These are phyloP conservation scores for Halophytophthora polymorphica DNA, from an alignment of 352 stramenopile species.

Conservation along the genomic window DNA sequence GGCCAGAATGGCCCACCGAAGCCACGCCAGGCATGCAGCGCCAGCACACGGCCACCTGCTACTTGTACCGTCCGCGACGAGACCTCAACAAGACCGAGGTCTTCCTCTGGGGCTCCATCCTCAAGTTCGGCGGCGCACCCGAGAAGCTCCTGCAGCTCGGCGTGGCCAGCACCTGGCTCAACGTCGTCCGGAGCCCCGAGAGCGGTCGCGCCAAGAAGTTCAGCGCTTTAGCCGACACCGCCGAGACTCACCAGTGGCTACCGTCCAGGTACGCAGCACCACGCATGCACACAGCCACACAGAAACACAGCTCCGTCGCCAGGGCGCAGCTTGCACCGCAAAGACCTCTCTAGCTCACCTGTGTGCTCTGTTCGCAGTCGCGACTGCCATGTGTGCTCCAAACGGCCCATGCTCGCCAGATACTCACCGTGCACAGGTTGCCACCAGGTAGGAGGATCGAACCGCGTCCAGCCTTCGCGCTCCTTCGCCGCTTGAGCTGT, in stretches of 20 bases:
- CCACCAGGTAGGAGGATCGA: no score
- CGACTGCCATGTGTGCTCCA: no score
- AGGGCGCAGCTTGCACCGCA: no score
- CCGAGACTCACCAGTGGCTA: constrained; percentile 16
- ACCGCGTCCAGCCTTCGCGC: no score
- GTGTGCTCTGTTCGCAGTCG: no score
- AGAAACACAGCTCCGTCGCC: no score
- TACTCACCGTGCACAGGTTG: no score
- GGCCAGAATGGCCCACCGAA: constrained; percentile 31
- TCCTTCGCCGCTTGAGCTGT: no score
- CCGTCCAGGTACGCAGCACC: constrained; percentile 14
- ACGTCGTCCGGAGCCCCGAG: constrained; percentile 26
- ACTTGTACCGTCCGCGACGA: constrained; percentile 24
- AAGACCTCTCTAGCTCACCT: no score
- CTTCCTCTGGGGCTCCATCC: constrained; percentile 32
- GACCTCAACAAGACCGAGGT: constrained; percentile 30
- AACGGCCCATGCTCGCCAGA: no score
- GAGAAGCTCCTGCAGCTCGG: constrained; percentile 32
- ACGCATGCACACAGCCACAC: no score
- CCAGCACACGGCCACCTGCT: constrained; percentile 22
- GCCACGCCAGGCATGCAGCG: constrained; percentile 19
- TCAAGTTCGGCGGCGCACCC: constrained; percentile 24
- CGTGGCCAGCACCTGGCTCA: constrained; percentile 25
- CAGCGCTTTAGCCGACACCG: constrained; percentile 21
- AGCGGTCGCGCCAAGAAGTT: constrained; percentile 34